Percentiles rank a stretch among this genome's conserved stretches.
phyloP scores from a whole-genome alignment of 225 moss, liverwort and hornwort species.

The Lunularia cruciata region DNA sequence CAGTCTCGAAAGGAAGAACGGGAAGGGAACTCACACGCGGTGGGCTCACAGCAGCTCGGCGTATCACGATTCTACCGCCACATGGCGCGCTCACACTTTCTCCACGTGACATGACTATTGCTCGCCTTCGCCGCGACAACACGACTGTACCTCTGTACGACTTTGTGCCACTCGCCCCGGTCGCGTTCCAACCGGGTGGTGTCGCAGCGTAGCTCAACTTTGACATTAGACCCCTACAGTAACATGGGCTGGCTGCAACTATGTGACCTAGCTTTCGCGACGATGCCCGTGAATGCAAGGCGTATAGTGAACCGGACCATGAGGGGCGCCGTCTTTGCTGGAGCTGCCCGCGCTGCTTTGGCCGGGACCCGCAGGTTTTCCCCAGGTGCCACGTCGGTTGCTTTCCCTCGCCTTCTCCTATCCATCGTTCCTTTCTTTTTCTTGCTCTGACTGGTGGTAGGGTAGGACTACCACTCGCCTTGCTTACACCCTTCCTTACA shows the following conservation, averaged over 20 bases:
- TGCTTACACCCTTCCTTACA: not conserved
- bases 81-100: not conserved
- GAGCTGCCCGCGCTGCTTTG: conserved; percentile 7
- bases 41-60: not conserved
- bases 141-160: not conserved
- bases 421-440: not conserved
- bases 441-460: not conserved
- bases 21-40: not conserved
- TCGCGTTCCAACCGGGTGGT: not conserved
- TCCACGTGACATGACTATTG: conserved; percentile 10
- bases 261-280: not conserved
- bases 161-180: not conserved
- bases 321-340: conserved; percentile 4
- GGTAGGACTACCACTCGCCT: not conserved
- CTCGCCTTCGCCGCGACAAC: not conserved
- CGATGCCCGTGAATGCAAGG: too few relatives aligned
- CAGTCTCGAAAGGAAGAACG: not conserved
- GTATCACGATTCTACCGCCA: not conserved
- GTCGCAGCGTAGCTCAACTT: not conserved
- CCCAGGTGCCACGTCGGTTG: not conserved
- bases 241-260: not conserved
- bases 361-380: not conserved
- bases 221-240: too few relatives aligned
- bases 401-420: not conserved
- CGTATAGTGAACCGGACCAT: too few relatives aligned